phyloP scores from a whole-genome alignment of 1,139 yeast genomes.

The Debaryomyces robertsiae region DNA sequence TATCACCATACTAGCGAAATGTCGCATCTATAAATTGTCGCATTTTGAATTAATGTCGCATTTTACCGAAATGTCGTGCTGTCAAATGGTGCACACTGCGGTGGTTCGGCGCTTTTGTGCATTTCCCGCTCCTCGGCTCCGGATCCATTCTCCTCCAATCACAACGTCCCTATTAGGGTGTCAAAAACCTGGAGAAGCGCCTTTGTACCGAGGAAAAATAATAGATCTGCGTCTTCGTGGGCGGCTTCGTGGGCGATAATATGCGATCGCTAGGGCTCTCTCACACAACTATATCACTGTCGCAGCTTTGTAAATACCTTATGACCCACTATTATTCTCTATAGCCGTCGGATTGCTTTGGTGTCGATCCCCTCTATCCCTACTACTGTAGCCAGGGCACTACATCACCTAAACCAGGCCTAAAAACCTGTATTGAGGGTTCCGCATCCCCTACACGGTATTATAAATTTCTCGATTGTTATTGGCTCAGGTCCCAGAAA shows the following conservation, averaged over 20 bases:
- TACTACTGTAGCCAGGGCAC: too few relatives aligned
- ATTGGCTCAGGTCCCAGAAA: constrained; percentile 18
- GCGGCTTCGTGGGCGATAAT: constrained; percentile 12
- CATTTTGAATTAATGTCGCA: too few relatives aligned
- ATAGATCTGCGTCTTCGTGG: background rate
- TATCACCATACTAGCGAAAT: too few relatives aligned
- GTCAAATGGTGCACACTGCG: too few relatives aligned
- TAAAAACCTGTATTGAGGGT: background rate
- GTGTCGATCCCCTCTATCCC: too few relatives aligned
- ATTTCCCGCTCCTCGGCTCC: constrained; percentile 15
- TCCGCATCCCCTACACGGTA: constrained; percentile 12
- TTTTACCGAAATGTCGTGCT: too few relatives aligned
- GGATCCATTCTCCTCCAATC: constrained; percentile 14
- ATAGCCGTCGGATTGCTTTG: too few relatives aligned
- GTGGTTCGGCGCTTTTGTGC: too few relatives aligned
- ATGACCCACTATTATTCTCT: too few relatives aligned
- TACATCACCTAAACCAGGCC: too few relatives aligned
- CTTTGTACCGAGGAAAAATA: background rate
- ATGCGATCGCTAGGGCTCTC: background rate
- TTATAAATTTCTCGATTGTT: constrained; percentile 22
- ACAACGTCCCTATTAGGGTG: constrained; percentile 11
- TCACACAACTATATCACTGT: background rate
- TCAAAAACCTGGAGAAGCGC: constrained; percentile 18
- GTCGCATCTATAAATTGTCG: too few relatives aligned
- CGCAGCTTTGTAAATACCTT: too few relatives aligned